Evolutionary conservation across 331 rosid species (phyloP), one percentile per base, ranked within the genome.

Genomic region (Erythrophleum ivorense): DNA sequence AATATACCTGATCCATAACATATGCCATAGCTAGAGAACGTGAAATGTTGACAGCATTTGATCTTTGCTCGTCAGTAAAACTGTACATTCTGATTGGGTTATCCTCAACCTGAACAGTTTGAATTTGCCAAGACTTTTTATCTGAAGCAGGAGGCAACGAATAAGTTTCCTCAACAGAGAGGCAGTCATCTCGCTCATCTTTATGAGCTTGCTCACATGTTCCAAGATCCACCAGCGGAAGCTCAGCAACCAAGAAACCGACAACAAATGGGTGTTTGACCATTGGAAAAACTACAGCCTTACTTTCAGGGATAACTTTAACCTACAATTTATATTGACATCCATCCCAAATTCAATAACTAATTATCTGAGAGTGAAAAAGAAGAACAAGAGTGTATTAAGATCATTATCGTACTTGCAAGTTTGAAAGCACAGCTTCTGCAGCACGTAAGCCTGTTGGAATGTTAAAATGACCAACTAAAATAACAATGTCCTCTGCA

Each of bases 231-330:
- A 90, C 33, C 84, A 78, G 24, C 3, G 92, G 93, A 89, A 91
- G 91, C 81, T 95, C 99, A 1, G 99, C 99, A 68, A 93, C 98
- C 92, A 95, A 87, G 92, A 93, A 95, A 62, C 99, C 99, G 76
- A 95, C 98, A 80, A 95, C 94, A 93, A 95, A 95, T 3, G 99
- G 99, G 82, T 85, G 92, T 77, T 95, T 91, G 77, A 95, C 98
- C 97, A 95, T 90, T 2, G 99, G 99, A 78, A 93, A 89, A 83
- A 93, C 94, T 24, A 88, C 85, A 75, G 99, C 94, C 73, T 88
- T 91, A 31, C 86, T 83, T 79, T 95, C 98, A 11, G 92, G 88
- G 48, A 93, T 76, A 78, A 84, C 84, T 84, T 91, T 90, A 38
- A 84, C 94, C 99, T 95, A 80, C 82, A 83, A 76, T 83, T 55